Evolutionary conservation across 169 alveolate genomes (phyloP), one percentile per base, ranked within the genome.

Genomic region (Neospora caninum): DNA sequence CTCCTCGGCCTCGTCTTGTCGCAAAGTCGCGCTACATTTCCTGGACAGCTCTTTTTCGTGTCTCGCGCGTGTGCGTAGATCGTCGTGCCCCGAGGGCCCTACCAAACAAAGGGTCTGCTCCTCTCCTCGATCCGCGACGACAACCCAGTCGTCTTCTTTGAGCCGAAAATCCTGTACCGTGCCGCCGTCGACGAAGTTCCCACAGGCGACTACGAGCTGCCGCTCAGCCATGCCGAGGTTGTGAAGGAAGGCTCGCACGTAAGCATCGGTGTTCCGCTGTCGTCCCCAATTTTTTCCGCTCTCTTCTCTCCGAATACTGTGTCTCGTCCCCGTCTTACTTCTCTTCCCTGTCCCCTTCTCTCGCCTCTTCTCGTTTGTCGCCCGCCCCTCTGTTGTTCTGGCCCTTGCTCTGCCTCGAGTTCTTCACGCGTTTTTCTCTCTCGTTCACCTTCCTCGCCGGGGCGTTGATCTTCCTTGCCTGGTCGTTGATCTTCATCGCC

Each of bases 111-210:
- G 95, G 99, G 99, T 36, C 94, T 97, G 94, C 94, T 98, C 82
- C 96, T 98, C 58, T 95, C 96, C 42, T 97, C 98, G 54, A 98
- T 98, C 64, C 96, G 97, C 67, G 97, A 98, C 95, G 96, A 97
- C 29, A 98, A 98, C 96, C 99, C 99, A 43, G 99, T 98, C 43
- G 89, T 99, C 45, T 99, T 99, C 97, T 99, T 99, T 95, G 99
- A 99, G 95, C 99, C 99, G n/a, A 99, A 99, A 95, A 98, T 98
- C 88, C 97, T 99, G 10, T 99, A 99, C 97, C 97, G 99, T 92
- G 97, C 98, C n/a, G 98, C 99, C 10, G 99, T 98, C 39, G 99
- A 98, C 93, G 99, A 98, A 58, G 99, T 95, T 18, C 99, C 99
- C 43, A 95, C 95, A 31, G 99, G 97, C 29, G 98, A 96, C 96